These are phyloP conservation scores for Phaffia tasmanica DNA, from an alignment of 768 basidiomycete genomes.

Conservation along the genomic window DNA sequence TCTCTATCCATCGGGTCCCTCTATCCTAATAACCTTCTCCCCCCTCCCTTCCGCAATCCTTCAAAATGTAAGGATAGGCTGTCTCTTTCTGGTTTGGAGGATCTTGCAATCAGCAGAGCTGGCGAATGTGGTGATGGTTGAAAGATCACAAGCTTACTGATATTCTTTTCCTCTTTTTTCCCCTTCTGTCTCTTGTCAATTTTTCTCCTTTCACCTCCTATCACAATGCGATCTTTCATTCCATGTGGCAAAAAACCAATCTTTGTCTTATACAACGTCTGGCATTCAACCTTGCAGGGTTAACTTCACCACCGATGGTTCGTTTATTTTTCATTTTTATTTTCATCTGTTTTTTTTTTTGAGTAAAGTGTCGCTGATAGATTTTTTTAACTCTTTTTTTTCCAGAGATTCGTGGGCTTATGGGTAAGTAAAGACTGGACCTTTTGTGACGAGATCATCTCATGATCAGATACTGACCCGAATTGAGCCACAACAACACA, in stretches of 20 bases:
- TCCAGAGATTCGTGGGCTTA: slow-evolving; percentile 24
- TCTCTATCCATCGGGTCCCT: too few relatives aligned
- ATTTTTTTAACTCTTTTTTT: background rate
- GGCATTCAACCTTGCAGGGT: slow-evolving; percentile 11
- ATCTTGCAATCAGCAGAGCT: too few relatives aligned
- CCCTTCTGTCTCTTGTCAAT: background rate
- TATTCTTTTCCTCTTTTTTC: background rate
- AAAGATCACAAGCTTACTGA: too few relatives aligned
- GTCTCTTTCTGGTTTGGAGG: too few relatives aligned
- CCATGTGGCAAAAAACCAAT: too few relatives aligned
- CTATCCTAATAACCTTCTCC: too few relatives aligned
- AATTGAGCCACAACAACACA: background rate
- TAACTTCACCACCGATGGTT: slow-evolving; percentile 24
- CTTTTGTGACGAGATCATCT: background rate
- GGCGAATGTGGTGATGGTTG: too few relatives aligned
- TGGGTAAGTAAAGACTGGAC: slow-evolving; percentile 8
- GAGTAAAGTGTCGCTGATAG: background rate
- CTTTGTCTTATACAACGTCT: too few relatives aligned
- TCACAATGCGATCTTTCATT: too few relatives aligned
- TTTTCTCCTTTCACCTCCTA: background rate
- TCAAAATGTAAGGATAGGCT: too few relatives aligned
- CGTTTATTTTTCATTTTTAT: background rate
- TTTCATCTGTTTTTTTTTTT: background rate
- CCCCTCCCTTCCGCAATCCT: too few relatives aligned
- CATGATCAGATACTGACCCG: background rate